Percentiles rank a stretch among this genome's conserved stretches.
These are phyloP conservation scores for Scheffersomyces insectosa DNA, from an alignment of 1,139 yeast species.

Conservation along the genomic window DNA sequence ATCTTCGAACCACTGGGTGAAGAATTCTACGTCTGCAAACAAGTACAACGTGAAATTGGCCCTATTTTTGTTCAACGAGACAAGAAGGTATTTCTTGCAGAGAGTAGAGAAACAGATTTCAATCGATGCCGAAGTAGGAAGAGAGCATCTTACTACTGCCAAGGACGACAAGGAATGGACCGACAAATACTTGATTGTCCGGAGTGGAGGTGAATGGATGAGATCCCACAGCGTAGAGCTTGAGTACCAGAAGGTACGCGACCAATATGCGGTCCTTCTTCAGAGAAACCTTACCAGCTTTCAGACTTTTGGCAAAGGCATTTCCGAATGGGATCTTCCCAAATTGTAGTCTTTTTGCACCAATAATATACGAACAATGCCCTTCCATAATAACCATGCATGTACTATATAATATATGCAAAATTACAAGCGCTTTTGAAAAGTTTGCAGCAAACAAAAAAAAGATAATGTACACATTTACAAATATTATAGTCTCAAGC, in stretches of 20 bases:
- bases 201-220: slow-evolving; percentile 11
- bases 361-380: neutral
- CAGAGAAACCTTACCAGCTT: neutral
- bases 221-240: slow-evolving; percentile 12
- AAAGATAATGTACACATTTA: neutral
- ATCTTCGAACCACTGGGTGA: slow-evolving; percentile 5
- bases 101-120: slow-evolving; percentile 12
- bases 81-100: slow-evolving; percentile 10
- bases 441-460: neutral
- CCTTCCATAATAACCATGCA: too few relatives aligned
- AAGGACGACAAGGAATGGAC: slow-evolving; percentile 1
- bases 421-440: too few relatives aligned
- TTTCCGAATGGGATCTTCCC: neutral
- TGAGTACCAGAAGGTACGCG: slow-evolving; percentile 11
- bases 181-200: neutral
- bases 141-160: slow-evolving; percentile 1
- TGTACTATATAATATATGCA: too few relatives aligned
- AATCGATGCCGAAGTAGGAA: slow-evolving; percentile 6
- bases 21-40: neutral
- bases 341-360: neutral
- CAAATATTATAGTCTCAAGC: too few relatives aligned
- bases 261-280: slow-evolving; percentile 5
- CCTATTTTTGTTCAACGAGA: slow-evolving; percentile 10
- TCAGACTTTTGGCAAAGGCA: neutral
- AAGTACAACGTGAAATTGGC: slow-evolving; percentile 7